phyloP scores from a whole-genome alignment of 495 filamentous ascomycete species.

The Collariella sp. region DNA sequence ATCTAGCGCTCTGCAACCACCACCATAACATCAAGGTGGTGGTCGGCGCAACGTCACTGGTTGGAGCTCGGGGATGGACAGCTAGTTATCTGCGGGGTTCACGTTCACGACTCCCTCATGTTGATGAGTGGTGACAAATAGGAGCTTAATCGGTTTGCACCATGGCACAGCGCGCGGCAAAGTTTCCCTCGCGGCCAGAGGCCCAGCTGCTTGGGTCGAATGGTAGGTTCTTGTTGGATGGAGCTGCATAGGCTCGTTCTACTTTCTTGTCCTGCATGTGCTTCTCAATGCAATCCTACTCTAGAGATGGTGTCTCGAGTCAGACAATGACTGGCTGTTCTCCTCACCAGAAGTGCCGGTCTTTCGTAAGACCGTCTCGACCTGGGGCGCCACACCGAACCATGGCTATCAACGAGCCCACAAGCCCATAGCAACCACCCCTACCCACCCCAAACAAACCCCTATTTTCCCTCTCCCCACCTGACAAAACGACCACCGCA shows the following conservation, averaged over 20 bases:
- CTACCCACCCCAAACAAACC: background rate
- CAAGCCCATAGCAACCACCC: too few relatives aligned
- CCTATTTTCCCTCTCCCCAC: background rate
- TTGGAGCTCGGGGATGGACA: background rate
- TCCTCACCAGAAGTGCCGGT: background rate
- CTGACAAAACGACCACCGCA: background rate
- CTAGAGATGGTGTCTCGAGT: background rate
- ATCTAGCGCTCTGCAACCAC: background rate
- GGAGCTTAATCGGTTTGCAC: background rate
- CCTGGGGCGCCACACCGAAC: too few relatives aligned
- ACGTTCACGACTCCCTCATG: background rate
- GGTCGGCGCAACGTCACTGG: background rate
- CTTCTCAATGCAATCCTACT: background rate
- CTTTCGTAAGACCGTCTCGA: too few relatives aligned
- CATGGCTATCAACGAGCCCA: too few relatives aligned
- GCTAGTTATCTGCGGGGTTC: conserved; percentile 1
- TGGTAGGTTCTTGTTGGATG: conserved; percentile 1
- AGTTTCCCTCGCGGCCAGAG: conserved; percentile 35
- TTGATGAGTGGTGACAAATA: background rate
- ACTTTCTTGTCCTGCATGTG: background rate
- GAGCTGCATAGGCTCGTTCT: background rate
- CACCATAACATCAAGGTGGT: background rate
- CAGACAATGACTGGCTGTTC: background rate
- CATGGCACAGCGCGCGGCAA: background rate
- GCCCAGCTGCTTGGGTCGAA: conserved; percentile 41